Evolutionary conservation across 2,329 filamentous ascomycete genomes (phyloP).

Genomic region (Sarocladium strictum): DNA sequence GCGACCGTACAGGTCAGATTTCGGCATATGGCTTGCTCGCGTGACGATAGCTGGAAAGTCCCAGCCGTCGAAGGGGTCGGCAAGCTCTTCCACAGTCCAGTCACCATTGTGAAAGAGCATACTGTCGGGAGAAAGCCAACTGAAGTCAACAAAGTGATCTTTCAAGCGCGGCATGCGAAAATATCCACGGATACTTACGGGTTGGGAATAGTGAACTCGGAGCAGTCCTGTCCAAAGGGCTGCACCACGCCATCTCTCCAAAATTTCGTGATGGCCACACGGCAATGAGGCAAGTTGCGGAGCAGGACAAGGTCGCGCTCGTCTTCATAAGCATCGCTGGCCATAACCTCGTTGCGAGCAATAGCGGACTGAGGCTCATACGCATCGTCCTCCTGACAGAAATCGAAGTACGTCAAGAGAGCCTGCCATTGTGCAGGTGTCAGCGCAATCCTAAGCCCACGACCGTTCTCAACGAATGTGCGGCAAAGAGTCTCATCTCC

Average conservation of each 20-base stretch:
- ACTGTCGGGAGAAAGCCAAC: not conserved
- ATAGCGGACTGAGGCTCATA: not conserved
- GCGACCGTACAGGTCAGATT: not conserved
- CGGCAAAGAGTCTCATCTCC: not conserved
- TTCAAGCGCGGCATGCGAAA: too few species aligned
- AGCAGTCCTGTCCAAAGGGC: not conserved
- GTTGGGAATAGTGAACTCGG: not conserved
- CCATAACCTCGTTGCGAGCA: not conserved
- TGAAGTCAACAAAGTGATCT: not conserved
- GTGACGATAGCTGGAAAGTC: not conserved
- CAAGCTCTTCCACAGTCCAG: not conserved
- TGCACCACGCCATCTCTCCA: not conserved
- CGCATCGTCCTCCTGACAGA: not conserved
- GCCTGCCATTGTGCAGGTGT: not conserved
- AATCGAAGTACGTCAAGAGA: not conserved
- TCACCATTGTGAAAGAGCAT: not conserved
- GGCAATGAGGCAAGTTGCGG: not conserved
- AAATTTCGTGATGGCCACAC: conserved; percentile 1
- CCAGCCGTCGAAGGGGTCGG: conserved; percentile 6
- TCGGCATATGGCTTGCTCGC: not conserved
- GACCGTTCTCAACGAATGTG: not conserved
- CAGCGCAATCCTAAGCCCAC: not conserved
- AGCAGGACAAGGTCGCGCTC: conserved; percentile 2
- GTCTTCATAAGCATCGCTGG: not conserved
- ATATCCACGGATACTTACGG: too few species aligned